Evolutionary conservation across 805 yeast genomes (phyloP).

Genomic region (Metschnikowia cerradonensis): DNA sequence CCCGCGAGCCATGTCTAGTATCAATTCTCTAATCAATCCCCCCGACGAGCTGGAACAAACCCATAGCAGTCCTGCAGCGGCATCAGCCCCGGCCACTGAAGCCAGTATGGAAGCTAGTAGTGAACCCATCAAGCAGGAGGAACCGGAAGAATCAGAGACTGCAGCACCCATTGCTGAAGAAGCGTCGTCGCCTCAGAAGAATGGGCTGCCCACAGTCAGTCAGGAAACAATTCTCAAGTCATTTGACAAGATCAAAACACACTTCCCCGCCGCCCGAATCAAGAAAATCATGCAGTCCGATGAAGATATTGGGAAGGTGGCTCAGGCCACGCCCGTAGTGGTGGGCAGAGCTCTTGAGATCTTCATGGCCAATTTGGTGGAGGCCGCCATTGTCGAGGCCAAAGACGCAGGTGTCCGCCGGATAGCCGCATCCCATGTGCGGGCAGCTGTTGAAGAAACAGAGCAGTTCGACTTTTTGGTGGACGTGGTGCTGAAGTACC

Average conservation of each 20-base stretch:
- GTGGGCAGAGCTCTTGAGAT: slow-evolving; percentile 93
- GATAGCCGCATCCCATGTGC: slow-evolving; percentile 77
- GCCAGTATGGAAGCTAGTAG: too few species aligned
- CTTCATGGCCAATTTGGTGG: slow-evolving; percentile 85
- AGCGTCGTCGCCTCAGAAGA: neutral
- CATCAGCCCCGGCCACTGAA: too few species aligned
- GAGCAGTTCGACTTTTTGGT: slow-evolving; percentile 93
- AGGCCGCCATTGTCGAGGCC: slow-evolving; percentile 77
- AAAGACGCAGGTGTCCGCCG: slow-evolving; percentile 69
- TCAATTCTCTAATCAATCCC: slow-evolving; percentile 26
- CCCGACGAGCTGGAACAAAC: slow-evolving; percentile 18
- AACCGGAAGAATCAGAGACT: neutral
- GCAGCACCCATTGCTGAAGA: neutral
- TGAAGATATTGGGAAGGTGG: slow-evolving; percentile 97
- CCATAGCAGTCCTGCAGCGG: too few species aligned
- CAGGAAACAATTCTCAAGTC: slow-evolving; percentile 31
- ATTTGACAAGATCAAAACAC: slow-evolving; percentile 63
- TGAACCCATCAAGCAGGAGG: too few species aligned
- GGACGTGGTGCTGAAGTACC: slow-evolving; percentile 64
- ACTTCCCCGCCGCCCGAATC: slow-evolving; percentile 89
- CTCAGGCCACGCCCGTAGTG: slow-evolving; percentile 97
- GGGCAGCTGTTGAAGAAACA: slow-evolving; percentile 75
- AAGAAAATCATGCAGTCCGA: slow-evolving; percentile 97
- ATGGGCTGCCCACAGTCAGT: slow-evolving; percentile 16
- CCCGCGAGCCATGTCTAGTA: slow-evolving; percentile 21